Conservation (phyloP, 257 asterid species). For the Parsonsia alboflavescens region DNA sequence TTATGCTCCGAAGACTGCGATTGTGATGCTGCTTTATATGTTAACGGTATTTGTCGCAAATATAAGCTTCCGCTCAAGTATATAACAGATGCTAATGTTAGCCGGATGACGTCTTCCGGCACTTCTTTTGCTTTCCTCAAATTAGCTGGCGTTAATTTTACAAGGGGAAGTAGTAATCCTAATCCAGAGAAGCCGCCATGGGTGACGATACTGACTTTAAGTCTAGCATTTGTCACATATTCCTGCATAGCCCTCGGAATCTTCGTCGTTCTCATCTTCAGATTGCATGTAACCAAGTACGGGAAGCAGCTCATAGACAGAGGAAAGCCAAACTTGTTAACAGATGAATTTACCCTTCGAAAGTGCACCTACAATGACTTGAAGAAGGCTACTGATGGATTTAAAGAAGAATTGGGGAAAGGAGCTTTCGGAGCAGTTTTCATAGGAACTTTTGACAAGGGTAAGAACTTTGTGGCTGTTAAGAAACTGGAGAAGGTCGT, state of each 20-base stretch:
- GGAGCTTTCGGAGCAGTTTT: slow-evolving; percentile 25
- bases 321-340: slow-evolving; percentile 15
- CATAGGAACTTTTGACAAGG: slow-evolving; percentile 22
- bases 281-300: slow-evolving; percentile 10
- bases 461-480: slow-evolving; percentile 21
- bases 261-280: slow-evolving; percentile 14
- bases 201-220: slow-evolving; percentile 19
- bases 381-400: slow-evolving; percentile 19
- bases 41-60: slow-evolving; percentile 1
- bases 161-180: not conserved
- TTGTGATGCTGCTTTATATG: slow-evolving; percentile 23
- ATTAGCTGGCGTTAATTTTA: not conserved
- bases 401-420: slow-evolving; percentile 23
- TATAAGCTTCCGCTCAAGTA: slow-evolving; percentile 27
- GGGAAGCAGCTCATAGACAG: slow-evolving; percentile 18
- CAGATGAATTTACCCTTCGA: slow-evolving; percentile 21
- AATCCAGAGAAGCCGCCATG: slow-evolving; percentile 24
- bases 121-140: slow-evolving; percentile 20
- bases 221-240: slow-evolving; percentile 14
- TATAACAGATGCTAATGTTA: slow-evolving; percentile 1
- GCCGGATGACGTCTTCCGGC: not conserved
- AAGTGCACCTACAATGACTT: slow-evolving; percentile 23
- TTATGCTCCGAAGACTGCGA: slow-evolving; percentile 27
- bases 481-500: slow-evolving; percentile 27
- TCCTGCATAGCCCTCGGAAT: slow-evolving; percentile 15